Conservation (phyloP, 441 rosid genomes). For the Monsonia emarginata region DNA sequence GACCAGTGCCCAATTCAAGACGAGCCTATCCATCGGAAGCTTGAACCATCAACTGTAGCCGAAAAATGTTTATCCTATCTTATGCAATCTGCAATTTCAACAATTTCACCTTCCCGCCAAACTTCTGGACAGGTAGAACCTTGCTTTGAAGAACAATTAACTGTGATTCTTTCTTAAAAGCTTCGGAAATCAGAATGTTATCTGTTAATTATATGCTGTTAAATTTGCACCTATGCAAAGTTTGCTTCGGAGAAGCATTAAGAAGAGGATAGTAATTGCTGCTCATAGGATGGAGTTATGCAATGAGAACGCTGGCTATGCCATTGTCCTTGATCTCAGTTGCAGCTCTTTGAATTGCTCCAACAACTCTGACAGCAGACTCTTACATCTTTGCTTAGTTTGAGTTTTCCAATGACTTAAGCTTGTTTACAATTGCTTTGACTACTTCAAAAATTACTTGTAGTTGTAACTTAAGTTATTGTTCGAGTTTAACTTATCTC, state of each 20-base stretch:
- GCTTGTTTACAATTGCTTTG: not conserved
- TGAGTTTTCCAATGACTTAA: too few species aligned
- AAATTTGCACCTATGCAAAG: not conserved
- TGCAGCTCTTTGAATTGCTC: too few species aligned
- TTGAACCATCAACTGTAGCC: constrained; percentile 16
- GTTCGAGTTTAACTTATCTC: not conserved
- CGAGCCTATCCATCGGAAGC: too few species aligned
- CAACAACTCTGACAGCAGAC: too few species aligned
- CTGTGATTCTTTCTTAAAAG: too few species aligned
- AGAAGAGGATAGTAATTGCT: too few species aligned
- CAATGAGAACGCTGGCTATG: too few species aligned
- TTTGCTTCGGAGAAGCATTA: not conserved
- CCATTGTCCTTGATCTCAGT: too few species aligned
- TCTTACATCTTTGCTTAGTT: too few species aligned
- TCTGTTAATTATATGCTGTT: not conserved
- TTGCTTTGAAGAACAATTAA: constrained; percentile 11
- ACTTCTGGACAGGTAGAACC: constrained; percentile 33
- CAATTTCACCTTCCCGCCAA: constrained; percentile 16
- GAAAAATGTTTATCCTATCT: constrained; percentile 17
- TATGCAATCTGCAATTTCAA: constrained; percentile 21
- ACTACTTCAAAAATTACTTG: not conserved
- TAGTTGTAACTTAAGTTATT: not conserved
- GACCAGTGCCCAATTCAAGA: too few species aligned
- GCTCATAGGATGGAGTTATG: too few species aligned
- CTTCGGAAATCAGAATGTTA: not conserved